Evolutionary conservation across 2,329 filamentous ascomycete species (phyloP).

Genomic region (Penicillium sp.): DNA sequence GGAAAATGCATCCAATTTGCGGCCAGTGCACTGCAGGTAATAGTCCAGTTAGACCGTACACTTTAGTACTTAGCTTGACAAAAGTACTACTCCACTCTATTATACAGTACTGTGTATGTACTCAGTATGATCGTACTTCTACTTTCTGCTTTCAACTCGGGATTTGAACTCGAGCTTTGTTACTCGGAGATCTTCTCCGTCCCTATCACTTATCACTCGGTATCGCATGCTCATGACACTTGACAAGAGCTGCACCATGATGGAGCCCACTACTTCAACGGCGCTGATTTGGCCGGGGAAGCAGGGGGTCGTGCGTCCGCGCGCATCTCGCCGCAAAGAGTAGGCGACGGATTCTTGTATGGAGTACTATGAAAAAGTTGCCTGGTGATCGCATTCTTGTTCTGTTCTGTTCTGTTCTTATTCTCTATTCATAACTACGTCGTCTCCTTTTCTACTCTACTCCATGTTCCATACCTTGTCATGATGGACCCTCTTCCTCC

Average conservation of each 20-base stretch:
- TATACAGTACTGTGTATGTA: too few relatives aligned
- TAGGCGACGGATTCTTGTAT: slow-evolving; percentile 25
- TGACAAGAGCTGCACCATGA: slow-evolving; percentile 11
- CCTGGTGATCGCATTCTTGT: slow-evolving; percentile 21
- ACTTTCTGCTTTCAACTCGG: too few relatives aligned
- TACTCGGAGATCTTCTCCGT: not conserved
- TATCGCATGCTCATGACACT: slow-evolving; percentile 20
- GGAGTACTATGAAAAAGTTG: slow-evolving; percentile 17
- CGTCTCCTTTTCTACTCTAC: not conserved
- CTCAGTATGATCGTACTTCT: too few relatives aligned
- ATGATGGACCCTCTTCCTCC: slow-evolving; percentile 18
- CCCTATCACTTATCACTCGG: not conserved
- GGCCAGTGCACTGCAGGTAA: slow-evolving; percentile 27
- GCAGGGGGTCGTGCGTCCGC: slow-evolving; percentile 29
- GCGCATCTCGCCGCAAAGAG: slow-evolving; percentile 35
- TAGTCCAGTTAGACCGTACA: slow-evolving; percentile 23
- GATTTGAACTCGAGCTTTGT: too few relatives aligned
- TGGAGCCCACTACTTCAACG: slow-evolving; percentile 10
- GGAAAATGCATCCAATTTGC: slow-evolving; percentile 25
- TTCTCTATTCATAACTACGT: slow-evolving; percentile 1
- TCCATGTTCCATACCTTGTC: not conserved
- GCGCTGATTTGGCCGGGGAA: slow-evolving; percentile 33
- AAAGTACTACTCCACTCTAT: slow-evolving; percentile 27
- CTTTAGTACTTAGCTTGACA: slow-evolving; percentile 12
- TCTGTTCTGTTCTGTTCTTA: too few relatives aligned